Evolutionary conservation across 352 stramenopile species (phyloP), one percentile per base, ranked within the genome.

Genomic region (Phytophthora hybrid): DNA sequence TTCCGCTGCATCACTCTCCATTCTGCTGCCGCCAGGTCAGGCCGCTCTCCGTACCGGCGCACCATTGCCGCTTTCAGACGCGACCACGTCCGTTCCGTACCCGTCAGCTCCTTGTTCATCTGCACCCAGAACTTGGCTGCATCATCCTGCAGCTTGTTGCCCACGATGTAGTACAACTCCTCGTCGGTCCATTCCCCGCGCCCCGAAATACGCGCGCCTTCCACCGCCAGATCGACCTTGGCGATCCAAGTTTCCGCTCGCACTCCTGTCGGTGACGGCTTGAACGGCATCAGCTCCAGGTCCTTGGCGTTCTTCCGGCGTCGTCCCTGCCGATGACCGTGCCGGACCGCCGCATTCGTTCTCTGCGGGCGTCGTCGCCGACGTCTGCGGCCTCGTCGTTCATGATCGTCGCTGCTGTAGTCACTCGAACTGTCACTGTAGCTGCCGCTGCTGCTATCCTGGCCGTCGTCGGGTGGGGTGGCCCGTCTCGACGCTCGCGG

Each of bases 101-200:
- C 16, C 0, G 19, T 10, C 7, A 61, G 41, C 21, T 47, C 13
- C 26, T 34, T 11, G 21, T 68, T 49, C 52, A 61, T 59, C 10
- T 56, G n/a, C 3, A 68, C 37, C 51, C 39, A 68, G 19, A 34
- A 60, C 3, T 21, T 21, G 1, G 51, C 32, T 0, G 51, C 51
- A 14, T 49, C 53, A 3, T 61, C 52, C 34, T 54, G 21, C 34
- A 55, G 37, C 61, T 61, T 68, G 52, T 68, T 68, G 8, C 61
- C 61, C 3, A 61, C 2, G 13, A 61, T 54, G 37, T 34, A 68
- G 21, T 61, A 68, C 3, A 61, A 51, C 16, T 61, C 37, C 3
- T n/a, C 5, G 37, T 56, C 51, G 5, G 51, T 61, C 61, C 61
- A 68, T 2, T 46, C 6, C 0, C 51, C 61, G 13, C 61, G 61